Percentiles rank a stretch among this genome's conserved stretches.
These are phyloP conservation scores for Canna indica DNA, from an alignment of 176 grass and related monocot species.

Conservation along the genomic window DNA sequence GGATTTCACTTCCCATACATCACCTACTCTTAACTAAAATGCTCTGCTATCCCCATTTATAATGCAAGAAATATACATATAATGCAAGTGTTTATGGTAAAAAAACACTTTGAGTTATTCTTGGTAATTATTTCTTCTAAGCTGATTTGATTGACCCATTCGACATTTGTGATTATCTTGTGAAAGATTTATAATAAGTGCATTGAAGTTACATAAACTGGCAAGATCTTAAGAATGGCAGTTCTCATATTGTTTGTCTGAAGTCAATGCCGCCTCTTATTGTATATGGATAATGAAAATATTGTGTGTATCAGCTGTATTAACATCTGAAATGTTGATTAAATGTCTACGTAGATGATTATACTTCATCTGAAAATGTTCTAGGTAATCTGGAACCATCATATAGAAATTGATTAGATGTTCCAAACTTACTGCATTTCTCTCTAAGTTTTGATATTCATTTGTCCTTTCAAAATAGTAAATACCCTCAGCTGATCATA, in stretches of 20 bases:
- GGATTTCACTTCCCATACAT: not conserved
- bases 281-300: not conserved
- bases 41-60: not conserved
- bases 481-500: not conserved
- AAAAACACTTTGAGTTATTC: not conserved
- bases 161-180: too few species aligned
- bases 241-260: not conserved
- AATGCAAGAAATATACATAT: not conserved
- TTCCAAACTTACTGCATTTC: not conserved
- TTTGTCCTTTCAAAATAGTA: not conserved
- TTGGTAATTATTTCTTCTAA: not conserved
- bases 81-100: too few species aligned
- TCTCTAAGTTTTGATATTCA: not conserved
- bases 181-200: too few species aligned
- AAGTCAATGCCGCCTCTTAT: not conserved
- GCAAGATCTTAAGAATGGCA: too few species aligned
- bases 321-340: not conserved
- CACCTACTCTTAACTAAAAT: not conserved
- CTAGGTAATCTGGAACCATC: too few species aligned
- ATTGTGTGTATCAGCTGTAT: not conserved
- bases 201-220: not conserved
- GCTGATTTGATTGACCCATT: too few species aligned
- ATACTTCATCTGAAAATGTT: too few species aligned
- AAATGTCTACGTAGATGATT: not conserved
- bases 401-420: not conserved